These are phyloP conservation scores for Solanum stenotomum DNA, from an alignment of 257 asterid species.

Conservation along the genomic window DNA sequence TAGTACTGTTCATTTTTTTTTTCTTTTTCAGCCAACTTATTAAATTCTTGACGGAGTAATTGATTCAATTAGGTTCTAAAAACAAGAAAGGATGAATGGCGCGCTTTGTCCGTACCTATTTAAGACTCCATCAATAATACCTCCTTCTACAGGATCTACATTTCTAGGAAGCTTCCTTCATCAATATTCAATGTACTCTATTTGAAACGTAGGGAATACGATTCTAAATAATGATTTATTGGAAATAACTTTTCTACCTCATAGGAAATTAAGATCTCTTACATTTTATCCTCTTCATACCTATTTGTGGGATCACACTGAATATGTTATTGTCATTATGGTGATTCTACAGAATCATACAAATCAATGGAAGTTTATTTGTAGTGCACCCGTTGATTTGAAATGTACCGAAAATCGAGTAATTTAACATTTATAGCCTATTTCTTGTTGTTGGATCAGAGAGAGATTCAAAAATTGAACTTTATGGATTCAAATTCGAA, in stretches of 20 bases:
- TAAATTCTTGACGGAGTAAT: background rate
- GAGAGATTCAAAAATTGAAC: background rate
- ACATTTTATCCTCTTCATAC: background rate
- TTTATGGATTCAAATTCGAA: accelerated
- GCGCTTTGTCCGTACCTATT: background rate
- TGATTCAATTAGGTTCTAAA: background rate
- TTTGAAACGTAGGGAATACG: background rate
- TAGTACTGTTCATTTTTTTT: background rate
- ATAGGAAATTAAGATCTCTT: background rate
- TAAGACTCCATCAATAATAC: background rate
- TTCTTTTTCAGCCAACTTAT: background rate
- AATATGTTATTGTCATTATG: background rate
- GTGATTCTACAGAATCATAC: background rate
- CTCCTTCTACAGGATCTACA: background rate
- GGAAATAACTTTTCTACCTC: background rate
- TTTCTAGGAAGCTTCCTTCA: background rate
- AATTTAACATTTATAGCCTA: background rate
- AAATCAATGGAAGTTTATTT: background rate
- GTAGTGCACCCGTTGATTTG: background rate
- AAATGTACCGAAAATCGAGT: background rate
- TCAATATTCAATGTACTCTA: background rate
- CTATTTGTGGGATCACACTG: background rate
- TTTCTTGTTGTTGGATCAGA: background rate
- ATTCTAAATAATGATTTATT: background rate
- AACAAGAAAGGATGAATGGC: background rate